Evolutionary conservation across 1,284 basidiomycete species (phyloP).

Genomic region (Leccinum ponderosum): DNA sequence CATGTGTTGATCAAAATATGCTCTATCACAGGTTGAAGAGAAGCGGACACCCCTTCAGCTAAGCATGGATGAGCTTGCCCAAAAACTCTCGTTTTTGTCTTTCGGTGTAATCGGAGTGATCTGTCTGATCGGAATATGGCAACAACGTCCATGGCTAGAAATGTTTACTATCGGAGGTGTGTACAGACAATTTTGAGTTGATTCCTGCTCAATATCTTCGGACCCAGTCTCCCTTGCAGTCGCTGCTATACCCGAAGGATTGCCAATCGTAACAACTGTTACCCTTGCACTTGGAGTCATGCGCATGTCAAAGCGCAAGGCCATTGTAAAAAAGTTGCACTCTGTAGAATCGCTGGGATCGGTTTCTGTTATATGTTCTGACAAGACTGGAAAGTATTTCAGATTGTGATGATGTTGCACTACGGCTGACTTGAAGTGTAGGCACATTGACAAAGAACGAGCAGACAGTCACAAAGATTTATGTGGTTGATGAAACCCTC

Average conservation of each 20-base stretch:
- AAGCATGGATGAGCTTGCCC: slow-evolving; percentile 96
- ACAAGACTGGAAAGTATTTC: slow-evolving; percentile 79
- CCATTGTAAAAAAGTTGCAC: slow-evolving; percentile 96
- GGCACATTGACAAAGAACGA: slow-evolving; percentile 97
- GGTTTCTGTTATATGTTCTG: slow-evolving; percentile 95
- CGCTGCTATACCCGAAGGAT: slow-evolving; percentile 94
- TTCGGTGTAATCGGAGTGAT: slow-evolving; percentile 95
- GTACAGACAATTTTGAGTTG: slow-evolving; percentile 20
- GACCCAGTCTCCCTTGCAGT: slow-evolving; percentile 88
- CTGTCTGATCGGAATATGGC: slow-evolving; percentile 87
- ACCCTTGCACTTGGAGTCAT: slow-evolving; percentile 94
- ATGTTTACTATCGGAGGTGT: slow-evolving; percentile 98
- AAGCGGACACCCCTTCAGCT: slow-evolving; percentile 91
- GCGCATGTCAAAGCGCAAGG: slow-evolving; percentile 92
- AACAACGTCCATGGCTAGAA: slow-evolving; percentile 89
- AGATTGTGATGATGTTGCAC: neutral
- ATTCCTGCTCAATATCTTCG: slow-evolving; percentile 9
- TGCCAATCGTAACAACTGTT: slow-evolving; percentile 97
- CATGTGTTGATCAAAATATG: neutral
- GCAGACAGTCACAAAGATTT: slow-evolving; percentile 90
- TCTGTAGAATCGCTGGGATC: slow-evolving; percentile 94
- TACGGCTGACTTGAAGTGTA: slow-evolving; percentile 32
- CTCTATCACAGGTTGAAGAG: slow-evolving; percentile 74
- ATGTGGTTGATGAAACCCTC: slow-evolving; percentile 82
- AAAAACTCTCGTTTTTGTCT: slow-evolving; percentile 87